phyloP scores from a whole-genome alignment of 345 rosid species.

The thale cress (Arabidopsis thaliana) region DNA sequence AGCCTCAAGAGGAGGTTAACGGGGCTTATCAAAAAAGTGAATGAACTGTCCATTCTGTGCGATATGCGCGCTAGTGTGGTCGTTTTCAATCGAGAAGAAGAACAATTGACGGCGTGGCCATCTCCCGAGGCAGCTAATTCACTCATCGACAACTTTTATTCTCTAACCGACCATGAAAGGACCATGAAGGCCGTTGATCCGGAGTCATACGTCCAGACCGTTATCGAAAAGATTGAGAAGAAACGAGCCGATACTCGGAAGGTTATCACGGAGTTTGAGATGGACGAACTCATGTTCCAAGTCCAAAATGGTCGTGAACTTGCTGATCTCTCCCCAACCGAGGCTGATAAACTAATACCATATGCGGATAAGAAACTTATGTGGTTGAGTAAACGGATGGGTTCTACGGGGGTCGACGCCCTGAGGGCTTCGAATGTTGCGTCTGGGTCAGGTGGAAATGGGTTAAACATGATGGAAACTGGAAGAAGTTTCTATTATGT shows the following conservation, averaged over 20 bases:
- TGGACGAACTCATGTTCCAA: constrained; percentile 17
- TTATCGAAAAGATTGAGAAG: constrained; percentile 3
- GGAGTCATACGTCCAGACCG: constrained; percentile 23
- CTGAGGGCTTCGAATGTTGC: not conserved
- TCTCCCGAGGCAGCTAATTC: not conserved
- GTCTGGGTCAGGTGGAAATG: not conserved
- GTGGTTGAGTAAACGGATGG: not conserved
- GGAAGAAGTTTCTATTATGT: not conserved
- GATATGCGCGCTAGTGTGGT: not conserved
- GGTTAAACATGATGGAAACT: not conserved
- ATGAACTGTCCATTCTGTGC: not conserved
- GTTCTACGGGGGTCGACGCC: not conserved
- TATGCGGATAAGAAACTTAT: not conserved
- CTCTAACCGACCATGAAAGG: constrained; percentile 4
- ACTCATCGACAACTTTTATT: not conserved
- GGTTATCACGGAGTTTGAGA: constrained; percentile 3
- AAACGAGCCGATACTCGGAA: not conserved
- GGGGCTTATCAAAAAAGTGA: not conserved
- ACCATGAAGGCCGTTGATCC: constrained; percentile 7
- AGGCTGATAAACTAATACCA: not conserved
- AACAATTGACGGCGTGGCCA: constrained; percentile 10
- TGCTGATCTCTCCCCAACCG: not conserved
- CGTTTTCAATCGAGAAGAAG: not conserved
- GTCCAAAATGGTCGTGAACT: not conserved
- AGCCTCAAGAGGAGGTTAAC: not conserved